Base-by-base conservation (phyloP, 176 grass and related monocot genomes). In the Zoysia japonica region DNA sequence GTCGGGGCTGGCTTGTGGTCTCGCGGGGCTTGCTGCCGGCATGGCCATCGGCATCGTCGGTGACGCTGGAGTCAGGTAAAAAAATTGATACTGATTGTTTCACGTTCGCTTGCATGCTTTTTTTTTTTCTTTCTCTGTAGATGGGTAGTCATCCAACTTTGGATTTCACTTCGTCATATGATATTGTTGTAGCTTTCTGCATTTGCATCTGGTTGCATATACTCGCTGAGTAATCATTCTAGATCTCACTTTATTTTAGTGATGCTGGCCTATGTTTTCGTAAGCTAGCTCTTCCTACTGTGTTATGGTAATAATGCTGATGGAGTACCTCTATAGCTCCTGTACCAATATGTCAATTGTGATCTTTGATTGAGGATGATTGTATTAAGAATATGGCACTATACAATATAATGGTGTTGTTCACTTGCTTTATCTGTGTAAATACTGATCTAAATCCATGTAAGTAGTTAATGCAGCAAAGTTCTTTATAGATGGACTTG, bases 11-110 rank as follows among this genome's bases (percentile, higher is more conserved):
- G 85, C 96, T 1, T 98, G 96, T 70, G 96, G 96, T 5, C 95
- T 98, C 35, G 96, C 92, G 3, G 96, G 96, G 12, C 92, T 98
- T 2, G 89, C 92, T 1, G 96, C 96, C 3, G 92, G 96, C 46
- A 98, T 98, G 96, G 96, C 96, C 68, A 98, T 98, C 3, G 96
- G 96, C 44, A 98, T 98, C 59, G 96, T 98, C 19, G 96, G 96
- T 67, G 96, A 98, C 60, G 96, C 96, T 19, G 96, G 96, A 79
- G 96, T 98, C 53, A 94, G 96, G 96, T 98, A 89, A 49, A 10
- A 4, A 79, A 28, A 28, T 28, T 47, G 9, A 15, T 8, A 0
- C 38, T 38, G 10, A 16, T n/a, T 67, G 17, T 28, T 28, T 28
- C 28, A 28, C 28, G 28, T 28, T 28, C 28, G 28, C 28, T 28